Evolutionary conservation across 768 basidiomycete genomes (phyloP).

Genomic region (Xerocomellus chrysenteron): DNA sequence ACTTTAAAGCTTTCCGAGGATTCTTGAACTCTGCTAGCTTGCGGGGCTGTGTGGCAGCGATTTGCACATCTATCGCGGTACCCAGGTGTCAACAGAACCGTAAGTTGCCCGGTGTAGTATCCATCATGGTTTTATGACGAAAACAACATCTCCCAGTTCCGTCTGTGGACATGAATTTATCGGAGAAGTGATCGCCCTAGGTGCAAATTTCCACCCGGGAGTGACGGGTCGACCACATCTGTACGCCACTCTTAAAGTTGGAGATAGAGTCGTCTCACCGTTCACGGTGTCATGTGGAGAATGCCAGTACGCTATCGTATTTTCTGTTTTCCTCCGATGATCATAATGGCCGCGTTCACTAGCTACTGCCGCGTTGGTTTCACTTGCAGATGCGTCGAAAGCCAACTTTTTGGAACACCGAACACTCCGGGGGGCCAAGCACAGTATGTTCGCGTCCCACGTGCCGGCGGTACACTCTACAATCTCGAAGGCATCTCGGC

Average conservation of each 20-base stretch:
- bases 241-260: slow-evolving; percentile 63
- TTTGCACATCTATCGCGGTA: slow-evolving; percentile 72
- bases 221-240: slow-evolving; percentile 53
- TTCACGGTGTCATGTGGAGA: slow-evolving; percentile 85
- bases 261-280: slow-evolving; percentile 77
- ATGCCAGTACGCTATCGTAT: slow-evolving; percentile 59
- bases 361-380: slow-evolving; percentile 75
- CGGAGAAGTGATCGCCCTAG: slow-evolving; percentile 68
- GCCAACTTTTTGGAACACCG: slow-evolving; percentile 65
- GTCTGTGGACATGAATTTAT: slow-evolving; percentile 78
- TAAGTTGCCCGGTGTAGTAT: slow-evolving; percentile 31
- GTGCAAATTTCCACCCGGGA: slow-evolving; percentile 50
- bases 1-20: not conserved
- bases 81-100: slow-evolving; percentile 52
- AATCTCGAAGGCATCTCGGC: slow-evolving; percentile 50
- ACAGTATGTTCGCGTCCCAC: slow-evolving; percentile 76
- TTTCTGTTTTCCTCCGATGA: not conserved
- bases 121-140: not conserved
- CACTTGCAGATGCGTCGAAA: slow-evolving; percentile 64
- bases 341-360: not conserved
- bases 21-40: slow-evolving; percentile 39
- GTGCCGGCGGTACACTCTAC: slow-evolving; percentile 76
- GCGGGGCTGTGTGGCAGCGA: slow-evolving; percentile 74
- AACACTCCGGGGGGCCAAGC: slow-evolving; percentile 72
- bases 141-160: slow-evolving; percentile 39